Evolutionary conservation across 257 asterid species (phyloP).

Genomic region (Mentha longifolia): DNA sequence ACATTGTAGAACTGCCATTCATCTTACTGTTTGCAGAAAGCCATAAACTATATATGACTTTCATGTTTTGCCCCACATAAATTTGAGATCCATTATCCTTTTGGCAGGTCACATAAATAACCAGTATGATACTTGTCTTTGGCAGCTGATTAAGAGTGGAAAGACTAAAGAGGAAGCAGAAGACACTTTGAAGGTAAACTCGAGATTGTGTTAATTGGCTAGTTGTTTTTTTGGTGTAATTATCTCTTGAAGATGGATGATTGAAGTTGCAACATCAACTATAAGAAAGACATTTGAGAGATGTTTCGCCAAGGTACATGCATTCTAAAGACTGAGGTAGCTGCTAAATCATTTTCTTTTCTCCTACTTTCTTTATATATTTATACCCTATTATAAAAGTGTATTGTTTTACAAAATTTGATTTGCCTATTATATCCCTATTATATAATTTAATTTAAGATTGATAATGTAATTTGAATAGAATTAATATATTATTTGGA

Average conservation of each 20-base stretch:
- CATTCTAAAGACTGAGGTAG: conserved; percentile 66
- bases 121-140: conserved; percentile 69
- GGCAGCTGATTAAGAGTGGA: conserved; percentile 69
- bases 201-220: conserved; percentile 22
- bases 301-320: conserved; percentile 95
- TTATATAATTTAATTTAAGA: no score
- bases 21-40: conserved; percentile 13
- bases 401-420: no score
- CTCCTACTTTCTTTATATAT: background rate
- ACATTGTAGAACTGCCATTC: background rate
- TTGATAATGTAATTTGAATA: no score
- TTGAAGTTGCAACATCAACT: conserved; percentile 64
- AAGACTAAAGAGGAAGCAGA: conserved; percentile 62
- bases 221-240: background rate
- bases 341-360: conserved; percentile 20
- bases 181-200: conserved; percentile 59
- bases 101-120: conserved; percentile 73
- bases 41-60: conserved; percentile 9
- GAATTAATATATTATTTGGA: no score
- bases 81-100: conserved; percentile 20
- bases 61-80: conserved; percentile 4
- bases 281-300: conserved; percentile 66
- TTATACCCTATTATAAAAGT: no score
- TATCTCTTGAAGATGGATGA: conserved; percentile 6
- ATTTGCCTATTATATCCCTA: no score